Evolutionary conservation across 768 basidiomycete genomes (phyloP).

Genomic region (Rhizopogon vesiculosus): DNA sequence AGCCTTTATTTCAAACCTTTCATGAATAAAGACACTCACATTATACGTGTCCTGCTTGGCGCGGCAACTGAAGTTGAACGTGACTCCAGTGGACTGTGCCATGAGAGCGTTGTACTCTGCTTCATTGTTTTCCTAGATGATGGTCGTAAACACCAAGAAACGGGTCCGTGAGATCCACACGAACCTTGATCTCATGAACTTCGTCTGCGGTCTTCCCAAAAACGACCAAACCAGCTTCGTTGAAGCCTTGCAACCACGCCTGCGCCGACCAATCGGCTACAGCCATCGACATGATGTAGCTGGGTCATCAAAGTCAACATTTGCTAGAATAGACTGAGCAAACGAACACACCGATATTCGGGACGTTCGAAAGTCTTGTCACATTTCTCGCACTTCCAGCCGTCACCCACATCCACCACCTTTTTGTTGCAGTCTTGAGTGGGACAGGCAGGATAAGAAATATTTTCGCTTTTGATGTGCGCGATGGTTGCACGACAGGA

Average conservation of each 20-base stretch:
- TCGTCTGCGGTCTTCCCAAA: constrained; percentile 81
- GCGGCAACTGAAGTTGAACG: constrained; percentile 79
- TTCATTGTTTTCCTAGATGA: constrained; percentile 53
- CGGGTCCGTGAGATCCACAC: neutral
- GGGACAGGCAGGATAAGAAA: constrained; percentile 89
- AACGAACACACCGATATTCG: constrained; percentile 64
- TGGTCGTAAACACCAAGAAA: neutral
- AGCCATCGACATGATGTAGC: constrained; percentile 81
- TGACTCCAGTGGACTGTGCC: constrained; percentile 59
- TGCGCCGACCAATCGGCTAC: constrained; percentile 89
- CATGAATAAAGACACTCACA: constrained; percentile 36
- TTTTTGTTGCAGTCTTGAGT: constrained; percentile 85
- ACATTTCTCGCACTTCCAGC: constrained; percentile 96
- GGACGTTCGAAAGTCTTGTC: constrained; percentile 65
- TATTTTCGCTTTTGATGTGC: constrained; percentile 78
- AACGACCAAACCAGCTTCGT: constrained; percentile 77
- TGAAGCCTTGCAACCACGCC: constrained; percentile 93
- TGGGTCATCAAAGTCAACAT: constrained; percentile 20
- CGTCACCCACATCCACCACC: constrained; percentile 58
- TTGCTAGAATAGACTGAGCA: neutral
- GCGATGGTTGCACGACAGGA: constrained; percentile 77
- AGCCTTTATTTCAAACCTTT: neutral
- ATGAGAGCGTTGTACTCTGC: constrained; percentile 53
- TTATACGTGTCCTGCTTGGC: constrained; percentile 87
- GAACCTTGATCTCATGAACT: constrained; percentile 66